Evolutionary conservation across 495 filamentous ascomycete species (phyloP).

Genomic region (Trichoderma gamsii): DNA sequence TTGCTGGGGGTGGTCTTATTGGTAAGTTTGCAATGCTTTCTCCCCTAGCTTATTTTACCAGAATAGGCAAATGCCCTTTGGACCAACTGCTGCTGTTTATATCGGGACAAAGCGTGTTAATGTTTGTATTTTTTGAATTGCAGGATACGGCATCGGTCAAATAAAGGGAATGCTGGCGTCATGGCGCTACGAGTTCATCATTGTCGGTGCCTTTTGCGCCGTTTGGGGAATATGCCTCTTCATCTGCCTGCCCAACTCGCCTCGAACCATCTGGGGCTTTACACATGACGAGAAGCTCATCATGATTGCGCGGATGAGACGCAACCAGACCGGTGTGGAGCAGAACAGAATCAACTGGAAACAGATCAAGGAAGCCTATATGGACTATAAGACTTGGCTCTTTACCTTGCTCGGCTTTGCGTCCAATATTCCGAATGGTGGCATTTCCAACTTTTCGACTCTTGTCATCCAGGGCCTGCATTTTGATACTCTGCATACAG

Average conservation of each 20-base stretch:
- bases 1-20: slow-evolving; percentile 52
- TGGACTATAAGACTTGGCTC: slow-evolving; percentile 40
- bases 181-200: slow-evolving; percentile 35
- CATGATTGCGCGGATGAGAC: slow-evolving; percentile 31
- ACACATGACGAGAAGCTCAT: slow-evolving; percentile 24
- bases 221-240: slow-evolving; percentile 26
- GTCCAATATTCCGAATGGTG: slow-evolving; percentile 41
- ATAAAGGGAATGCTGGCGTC: slow-evolving; percentile 35
- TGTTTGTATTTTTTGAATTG: slow-evolving; percentile 21
- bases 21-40: slow-evolving; percentile 25
- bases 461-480: slow-evolving; percentile 41
- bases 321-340: slow-evolving; percentile 32
- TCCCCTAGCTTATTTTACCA: background rate
- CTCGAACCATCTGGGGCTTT: slow-evolving; percentile 27
- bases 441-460: slow-evolving; percentile 39
- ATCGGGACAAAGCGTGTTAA: slow-evolving; percentile 16
- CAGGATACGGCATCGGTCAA: slow-evolving; percentile 42
- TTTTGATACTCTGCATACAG: slow-evolving; percentile 39
- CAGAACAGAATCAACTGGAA: slow-evolving; percentile 31
- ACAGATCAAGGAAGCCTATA: slow-evolving; percentile 33
- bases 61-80: background rate
- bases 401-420: slow-evolving; percentile 32
- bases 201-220: slow-evolving; percentile 30
- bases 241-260: slow-evolving; percentile 29
- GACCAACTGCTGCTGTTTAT: background rate